Base-by-base conservation (phyloP, 2,329 filamentous ascomycete genomes). In the Cyanodermella asteris region DNA sequence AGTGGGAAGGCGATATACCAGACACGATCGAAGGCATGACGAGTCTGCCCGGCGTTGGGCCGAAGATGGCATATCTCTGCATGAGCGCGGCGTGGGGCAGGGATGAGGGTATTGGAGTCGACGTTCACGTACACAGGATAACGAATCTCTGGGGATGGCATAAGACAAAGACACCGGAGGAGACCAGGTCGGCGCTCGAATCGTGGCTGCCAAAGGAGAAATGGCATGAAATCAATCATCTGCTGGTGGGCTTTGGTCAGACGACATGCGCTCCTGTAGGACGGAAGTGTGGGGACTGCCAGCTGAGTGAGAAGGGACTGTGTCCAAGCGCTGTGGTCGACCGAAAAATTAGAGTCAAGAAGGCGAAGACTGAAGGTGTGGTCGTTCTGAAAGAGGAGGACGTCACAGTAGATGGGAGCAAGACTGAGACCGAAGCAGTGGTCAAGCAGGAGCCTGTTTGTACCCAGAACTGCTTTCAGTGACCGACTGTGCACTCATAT, bases 101-200 rank as follows among this genome's bases (percentile, higher is more conserved):
- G 22, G 59, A 66, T 24, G 60, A 71, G 36, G 82, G 82, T 6
- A 91, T 93, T 34, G 82, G 82, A 14, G 82, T 93, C 24, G 82
- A 93, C 45, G 81, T 91, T 5, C 82, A 93, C 48, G 82, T 93
- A 4, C 82, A 91, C 50, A 73, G 82, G 28, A 90, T 93, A 48
- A 84, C 80, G 25, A 91, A 91, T 50, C 56, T 91, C 15, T 91
- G 81, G 81, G 75, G 77, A 4, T 93, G 82, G 82, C 67, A 90
- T 45, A 67, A 65, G 45, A 84, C 74, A 3, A 71, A 67, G 38
- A 73, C 56, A 8, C 82, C 82, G 0, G 82, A 93, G 52, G 74
- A 77, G 44, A 91, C 82, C 16, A 60, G 82, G 21, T 51, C 59
- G 27, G 65, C 68, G 17, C 55, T 93, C 30, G 65, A 93, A 52